phyloP scores from a whole-genome alignment of 2,329 filamentous ascomycete genomes.

The Colletotrichum sp. region DNA sequence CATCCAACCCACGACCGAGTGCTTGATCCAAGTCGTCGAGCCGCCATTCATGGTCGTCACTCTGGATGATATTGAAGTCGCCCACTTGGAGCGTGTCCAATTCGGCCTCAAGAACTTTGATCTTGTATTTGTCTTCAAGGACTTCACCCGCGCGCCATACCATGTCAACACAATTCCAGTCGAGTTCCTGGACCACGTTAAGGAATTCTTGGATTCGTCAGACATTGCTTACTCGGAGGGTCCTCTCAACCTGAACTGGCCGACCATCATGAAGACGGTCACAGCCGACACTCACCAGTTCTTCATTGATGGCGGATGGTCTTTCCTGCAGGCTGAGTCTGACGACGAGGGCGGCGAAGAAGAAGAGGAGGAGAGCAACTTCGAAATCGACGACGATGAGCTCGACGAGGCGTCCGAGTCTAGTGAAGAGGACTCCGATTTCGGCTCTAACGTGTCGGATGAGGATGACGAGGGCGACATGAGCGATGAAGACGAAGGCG shows the following conservation, averaged over 20 bases:
- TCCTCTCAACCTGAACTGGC: constrained; percentile 97
- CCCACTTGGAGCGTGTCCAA: constrained; percentile 92
- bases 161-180: constrained; percentile 99
- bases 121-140: constrained; percentile 97
- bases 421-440: constrained; percentile 86
- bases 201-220: constrained; percentile 96
- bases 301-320: constrained; percentile 95
- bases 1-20: constrained; percentile 95
- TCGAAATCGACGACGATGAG: constrained; percentile 88
- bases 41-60: constrained; percentile 97
- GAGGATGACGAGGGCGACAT: constrained; percentile 81
- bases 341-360: constrained; percentile 81
- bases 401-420: constrained; percentile 80
- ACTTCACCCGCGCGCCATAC: constrained; percentile 87
- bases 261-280: constrained; percentile 99
- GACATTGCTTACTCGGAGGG: constrained; percentile 95
- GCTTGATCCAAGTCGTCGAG: constrained; percentile 94
- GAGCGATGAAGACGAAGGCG: constrained; percentile 77
- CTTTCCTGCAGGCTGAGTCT: constrained; percentile 85
- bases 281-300: constrained; percentile 92
- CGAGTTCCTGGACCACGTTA: constrained; percentile 91
- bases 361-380: constrained; percentile 87
- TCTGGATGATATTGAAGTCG: constrained; percentile 93
- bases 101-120: constrained; percentile 99
- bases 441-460: constrained; percentile 85